These are phyloP conservation scores for Ciborinia camelliae DNA, from an alignment of 2,329 filamentous ascomycete species.

Conservation along the genomic window DNA sequence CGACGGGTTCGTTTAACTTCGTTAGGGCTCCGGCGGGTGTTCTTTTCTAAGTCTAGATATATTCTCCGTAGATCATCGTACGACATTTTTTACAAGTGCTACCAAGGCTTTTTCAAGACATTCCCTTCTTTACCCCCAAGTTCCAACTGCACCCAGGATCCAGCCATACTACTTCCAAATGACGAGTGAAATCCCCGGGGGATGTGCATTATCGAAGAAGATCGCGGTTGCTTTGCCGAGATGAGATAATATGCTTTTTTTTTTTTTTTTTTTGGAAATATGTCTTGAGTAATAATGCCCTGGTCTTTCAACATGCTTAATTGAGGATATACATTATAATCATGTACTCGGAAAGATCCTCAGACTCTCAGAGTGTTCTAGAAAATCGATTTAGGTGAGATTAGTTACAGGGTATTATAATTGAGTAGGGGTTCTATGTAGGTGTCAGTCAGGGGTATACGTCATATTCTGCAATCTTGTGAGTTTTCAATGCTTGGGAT, in stretches of 20 bases:
- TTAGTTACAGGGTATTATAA: neutral
- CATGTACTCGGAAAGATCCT: too few relatives aligned
- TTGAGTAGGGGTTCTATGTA: neutral
- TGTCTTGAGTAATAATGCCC: neutral
- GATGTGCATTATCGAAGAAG: conserved; percentile 9
- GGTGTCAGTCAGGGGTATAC: conserved; percentile 1
- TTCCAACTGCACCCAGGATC: too few relatives aligned
- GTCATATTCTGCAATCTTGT: neutral
- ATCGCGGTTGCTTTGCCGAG: conserved; percentile 10
- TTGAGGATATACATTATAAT: neutral
- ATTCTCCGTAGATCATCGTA: conserved; percentile 11
- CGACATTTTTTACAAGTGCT: neutral
- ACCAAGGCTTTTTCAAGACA: neutral
- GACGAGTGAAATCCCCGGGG: neutral
- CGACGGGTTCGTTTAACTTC: too few relatives aligned
- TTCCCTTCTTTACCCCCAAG: neutral
- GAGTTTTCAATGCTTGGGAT: neutral
- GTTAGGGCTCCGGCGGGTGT: neutral
- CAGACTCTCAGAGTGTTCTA: neutral
- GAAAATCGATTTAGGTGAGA: neutral
- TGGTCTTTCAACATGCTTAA: neutral
- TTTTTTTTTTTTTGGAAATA: conserved; percentile 5
- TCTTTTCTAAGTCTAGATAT: conserved; percentile 8
- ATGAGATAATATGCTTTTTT: neutral
- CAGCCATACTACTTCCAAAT: conserved; percentile 6